These are phyloP conservation scores for Ophiostoma ulmi DNA, from an alignment of 2,329 filamentous ascomycete genomes.

Conservation along the genomic window DNA sequence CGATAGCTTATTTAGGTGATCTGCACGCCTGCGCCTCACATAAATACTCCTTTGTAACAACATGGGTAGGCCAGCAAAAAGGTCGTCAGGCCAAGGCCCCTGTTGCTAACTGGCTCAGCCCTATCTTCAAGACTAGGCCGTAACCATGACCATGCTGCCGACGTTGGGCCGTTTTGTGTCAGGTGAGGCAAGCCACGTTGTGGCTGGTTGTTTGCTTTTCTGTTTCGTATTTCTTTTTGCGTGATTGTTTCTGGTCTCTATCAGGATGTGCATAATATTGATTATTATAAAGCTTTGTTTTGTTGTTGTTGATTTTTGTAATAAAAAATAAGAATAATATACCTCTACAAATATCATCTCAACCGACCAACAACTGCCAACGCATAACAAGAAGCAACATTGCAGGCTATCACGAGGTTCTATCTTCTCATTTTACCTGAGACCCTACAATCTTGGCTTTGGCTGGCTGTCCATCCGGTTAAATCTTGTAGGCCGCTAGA, in stretches of 20 bases:
- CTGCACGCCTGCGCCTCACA: not conserved
- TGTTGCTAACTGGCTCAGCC: conserved; percentile 20
- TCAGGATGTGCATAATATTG: no score
- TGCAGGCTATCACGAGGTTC: not conserved
- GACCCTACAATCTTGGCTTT: not conserved
- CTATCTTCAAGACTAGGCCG: conserved; percentile 20
- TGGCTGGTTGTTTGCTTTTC: not conserved
- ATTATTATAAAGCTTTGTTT: no score
- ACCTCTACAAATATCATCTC: not conserved
- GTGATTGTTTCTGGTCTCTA: not conserved
- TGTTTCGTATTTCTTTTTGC: not conserved
- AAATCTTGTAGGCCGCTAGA: not conserved
- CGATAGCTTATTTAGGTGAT: not conserved
- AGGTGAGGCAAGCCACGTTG: not conserved
- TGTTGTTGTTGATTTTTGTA: no score
- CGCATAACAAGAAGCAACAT: not conserved
- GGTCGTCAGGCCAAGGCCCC: not conserved
- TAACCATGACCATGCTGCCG: conserved; percentile 20
- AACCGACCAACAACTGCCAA: not conserved
- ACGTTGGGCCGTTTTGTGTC: conserved; percentile 23
- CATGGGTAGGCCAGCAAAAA: no score
- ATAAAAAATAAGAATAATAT: no score
- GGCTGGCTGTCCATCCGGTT: not conserved
- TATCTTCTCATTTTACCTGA: not conserved
- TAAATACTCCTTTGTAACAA: not conserved